Base-by-base conservation (phyloP, 768 basidiomycete genomes). In the Trametes coccinea region DNA sequence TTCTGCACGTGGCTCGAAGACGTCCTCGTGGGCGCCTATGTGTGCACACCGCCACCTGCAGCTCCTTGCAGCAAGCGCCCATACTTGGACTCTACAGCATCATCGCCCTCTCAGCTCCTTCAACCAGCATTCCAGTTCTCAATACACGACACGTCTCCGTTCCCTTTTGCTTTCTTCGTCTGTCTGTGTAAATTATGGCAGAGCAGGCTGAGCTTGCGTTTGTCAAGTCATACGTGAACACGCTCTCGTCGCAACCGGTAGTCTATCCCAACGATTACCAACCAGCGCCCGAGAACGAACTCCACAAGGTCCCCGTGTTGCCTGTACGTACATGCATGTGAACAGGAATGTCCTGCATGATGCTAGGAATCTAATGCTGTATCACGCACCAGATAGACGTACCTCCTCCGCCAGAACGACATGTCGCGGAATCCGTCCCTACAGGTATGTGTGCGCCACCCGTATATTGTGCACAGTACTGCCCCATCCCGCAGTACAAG, bases 251-350 rank as follows among this genome's bases (percentile, higher is more conserved):
- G 2, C 88, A 91, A 72, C 87, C 88, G 29, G 79, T 93, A 59
- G 79, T 77, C 3, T 93, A 86, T 69, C 73, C 77, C 41, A 84
- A 93, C 74, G 87, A 92, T 74, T 92, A 90, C 73, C 88, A 89
- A 72, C 87, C 90, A 53, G 85, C 87, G 0, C 82, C 84, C 0
- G 76, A 84, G 55, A 79, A 86, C 62, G 83, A 82, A 11, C 80
- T 92, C 57, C 90, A 80, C 74, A 86, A 79, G 66, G 79, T 92
- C n/a, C 84, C 88, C 10, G 74, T 90, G 30, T 76, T 93, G 58
- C 85, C 84, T 50, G 91, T 90, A 60, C 66, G 84, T 74, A 44
- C 4, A 14, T 14, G 33, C 52, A 14, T 51, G 16, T 22, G 22
- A 22, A 22, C 22, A 22, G 22, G 22, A 22, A 22, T 22, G 22